These are phyloP conservation scores for Daldinia sp. DNA, from an alignment of 2,329 filamentous ascomycete genomes.

Conservation along the genomic window DNA sequence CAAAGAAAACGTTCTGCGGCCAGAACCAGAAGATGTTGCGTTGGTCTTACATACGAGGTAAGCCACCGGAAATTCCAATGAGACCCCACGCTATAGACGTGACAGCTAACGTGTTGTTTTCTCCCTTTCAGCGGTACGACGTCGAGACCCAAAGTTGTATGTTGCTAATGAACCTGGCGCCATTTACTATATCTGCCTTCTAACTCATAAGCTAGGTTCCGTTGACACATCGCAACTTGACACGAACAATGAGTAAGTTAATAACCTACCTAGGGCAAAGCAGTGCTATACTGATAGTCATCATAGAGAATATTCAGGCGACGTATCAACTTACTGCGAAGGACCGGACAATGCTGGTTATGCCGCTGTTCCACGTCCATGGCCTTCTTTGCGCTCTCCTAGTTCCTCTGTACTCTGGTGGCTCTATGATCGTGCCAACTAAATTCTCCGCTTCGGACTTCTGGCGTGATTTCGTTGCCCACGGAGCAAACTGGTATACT, in stretches of 20 bases:
- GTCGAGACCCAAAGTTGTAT: slow-evolving; percentile 83
- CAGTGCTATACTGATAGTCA: slow-evolving; percentile 14
- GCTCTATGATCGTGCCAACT: slow-evolving; percentile 81
- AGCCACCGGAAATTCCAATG: slow-evolving; percentile 13
- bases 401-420: slow-evolving; percentile 79
- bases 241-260: slow-evolving; percentile 78
- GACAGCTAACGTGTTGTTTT: slow-evolving; percentile 43
- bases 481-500: slow-evolving; percentile 91
- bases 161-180: slow-evolving; percentile 45
- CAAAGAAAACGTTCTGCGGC: slow-evolving; percentile 56
- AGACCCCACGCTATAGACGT: slow-evolving; percentile 7
- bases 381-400: slow-evolving; percentile 87
- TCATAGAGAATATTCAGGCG: slow-evolving; percentile 76
- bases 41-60: slow-evolving; percentile 82
- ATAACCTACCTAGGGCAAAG: neutral
- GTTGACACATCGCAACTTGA: slow-evolving; percentile 83
- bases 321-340: slow-evolving; percentile 78
- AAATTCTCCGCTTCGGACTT: slow-evolving; percentile 87
- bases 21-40: slow-evolving; percentile 82
- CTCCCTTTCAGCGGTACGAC: slow-evolving; percentile 73
- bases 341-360: slow-evolving; percentile 87
- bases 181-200: slow-evolving; percentile 16
- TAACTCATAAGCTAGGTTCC: slow-evolving; percentile 66
- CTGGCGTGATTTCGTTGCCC: slow-evolving; percentile 79
- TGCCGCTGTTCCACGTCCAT: slow-evolving; percentile 92